Conservation (phyloP, 2,329 filamentous ascomycete species). For the Hypoxylon sp. region DNA sequence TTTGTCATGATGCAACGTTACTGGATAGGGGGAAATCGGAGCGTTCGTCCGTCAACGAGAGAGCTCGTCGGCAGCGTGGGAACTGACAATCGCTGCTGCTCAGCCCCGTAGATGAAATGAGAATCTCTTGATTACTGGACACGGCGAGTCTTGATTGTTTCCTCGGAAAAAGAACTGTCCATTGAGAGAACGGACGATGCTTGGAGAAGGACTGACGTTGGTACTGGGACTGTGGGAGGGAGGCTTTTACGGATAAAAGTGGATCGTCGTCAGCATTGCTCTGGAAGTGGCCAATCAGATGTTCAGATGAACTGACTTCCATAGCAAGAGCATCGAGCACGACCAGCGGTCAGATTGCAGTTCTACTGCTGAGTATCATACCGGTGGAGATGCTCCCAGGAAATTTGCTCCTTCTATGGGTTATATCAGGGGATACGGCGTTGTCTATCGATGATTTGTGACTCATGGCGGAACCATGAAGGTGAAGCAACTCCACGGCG, state of each 20-base stretch:
- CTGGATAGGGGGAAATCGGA: not conserved
- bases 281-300: constrained; percentile 32
- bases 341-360: constrained; percentile 18
- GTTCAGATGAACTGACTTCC: constrained; percentile 5
- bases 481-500: constrained; percentile 29
- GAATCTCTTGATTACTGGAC: not conserved
- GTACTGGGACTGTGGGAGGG: not conserved
- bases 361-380: constrained; percentile 3
- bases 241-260: not conserved
- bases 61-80: not conserved
- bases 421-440: constrained; percentile 1
- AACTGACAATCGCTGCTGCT: not conserved
- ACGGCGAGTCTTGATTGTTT: not conserved
- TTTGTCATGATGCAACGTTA: not conserved
- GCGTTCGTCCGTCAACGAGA: not conserved
- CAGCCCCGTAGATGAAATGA: not conserved
- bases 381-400: constrained; percentile 2
- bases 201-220: not conserved
- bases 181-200: constrained; percentile 1
- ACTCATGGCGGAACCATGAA: constrained; percentile 15
- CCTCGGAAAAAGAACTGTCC: not conserved
- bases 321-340: constrained; percentile 15
- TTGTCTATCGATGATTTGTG: constrained; percentile 13
- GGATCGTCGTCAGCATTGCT: constrained; percentile 25
- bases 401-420: not conserved